Evolutionary conservation across 2,329 filamentous ascomycete species (phyloP).

Genomic region (Proliferodiscus dingleyae): DNA sequence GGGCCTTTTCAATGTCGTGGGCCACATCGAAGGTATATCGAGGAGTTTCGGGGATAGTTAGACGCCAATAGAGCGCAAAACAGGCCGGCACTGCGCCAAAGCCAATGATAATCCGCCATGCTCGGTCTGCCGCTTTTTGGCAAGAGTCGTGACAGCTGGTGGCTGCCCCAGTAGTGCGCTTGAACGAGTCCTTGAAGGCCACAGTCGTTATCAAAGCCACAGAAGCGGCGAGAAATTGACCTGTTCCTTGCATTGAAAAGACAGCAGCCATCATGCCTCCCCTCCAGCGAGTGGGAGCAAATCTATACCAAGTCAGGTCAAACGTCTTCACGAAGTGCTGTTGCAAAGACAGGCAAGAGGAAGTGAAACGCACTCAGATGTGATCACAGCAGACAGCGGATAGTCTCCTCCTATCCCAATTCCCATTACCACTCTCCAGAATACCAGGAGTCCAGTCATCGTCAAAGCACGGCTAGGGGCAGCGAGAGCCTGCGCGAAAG

Average conservation of each 20-base stretch:
- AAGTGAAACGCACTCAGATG: constrained; percentile 54
- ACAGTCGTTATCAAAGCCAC: constrained; percentile 65
- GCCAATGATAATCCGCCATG: constrained; percentile 78
- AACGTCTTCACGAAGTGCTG: background rate
- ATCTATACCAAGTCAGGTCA: constrained; percentile 39
- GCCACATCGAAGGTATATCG: constrained; percentile 79
- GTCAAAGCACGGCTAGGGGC: constrained; percentile 57
- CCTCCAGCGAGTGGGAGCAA: constrained; percentile 75
- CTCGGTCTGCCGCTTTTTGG: constrained; percentile 67
- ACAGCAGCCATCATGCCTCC: constrained; percentile 80
- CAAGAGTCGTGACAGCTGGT: constrained; percentile 57
- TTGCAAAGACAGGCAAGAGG: background rate
- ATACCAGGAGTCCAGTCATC: constrained; percentile 58
- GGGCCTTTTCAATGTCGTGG: constrained; percentile 69
- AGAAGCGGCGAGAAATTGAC: constrained; percentile 68
- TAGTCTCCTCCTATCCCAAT: constrained; percentile 80
- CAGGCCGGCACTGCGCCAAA: constrained; percentile 74
- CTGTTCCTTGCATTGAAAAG: constrained; percentile 80
- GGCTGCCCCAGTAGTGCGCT: constrained; percentile 37
- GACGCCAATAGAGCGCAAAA: constrained; percentile 77
- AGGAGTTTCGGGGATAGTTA: constrained; percentile 81
- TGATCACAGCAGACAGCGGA: constrained; percentile 67
- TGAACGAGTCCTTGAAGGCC: constrained; percentile 54
- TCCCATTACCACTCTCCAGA: constrained; percentile 75
- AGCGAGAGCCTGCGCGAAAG: constrained; percentile 60